A percentile compares a stretch with the other conserved stretches of the same genome.
phyloP scores from a whole-genome alignment of 345 rosid genomes.

The Eucalyptus polyanthemos region DNA sequence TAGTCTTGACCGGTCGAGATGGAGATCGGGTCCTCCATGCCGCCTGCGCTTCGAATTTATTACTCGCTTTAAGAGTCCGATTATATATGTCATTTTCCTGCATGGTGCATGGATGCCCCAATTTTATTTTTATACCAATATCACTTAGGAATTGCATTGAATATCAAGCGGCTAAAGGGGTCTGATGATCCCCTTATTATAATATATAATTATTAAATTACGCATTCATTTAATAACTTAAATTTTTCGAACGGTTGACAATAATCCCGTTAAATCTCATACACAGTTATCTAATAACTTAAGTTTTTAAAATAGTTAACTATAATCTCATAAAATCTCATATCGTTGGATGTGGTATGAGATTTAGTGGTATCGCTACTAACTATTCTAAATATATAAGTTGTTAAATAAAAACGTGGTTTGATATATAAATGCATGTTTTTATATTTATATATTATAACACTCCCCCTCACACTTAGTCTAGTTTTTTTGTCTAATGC shows the following conservation, averaged over 20 bases:
- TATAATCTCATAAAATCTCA: fast-evolving
- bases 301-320: fast-evolving
- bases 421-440: too few species aligned
- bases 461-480: too few species aligned
- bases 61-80: background rate
- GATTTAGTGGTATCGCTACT: too few species aligned
- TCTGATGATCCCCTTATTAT: fast-evolving
- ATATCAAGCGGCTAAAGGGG: background rate
- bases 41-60: background rate
- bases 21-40: background rate
- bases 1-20: background rate
- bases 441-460: too few species aligned
- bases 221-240: too few species aligned
- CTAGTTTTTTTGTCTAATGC: fast-evolving
- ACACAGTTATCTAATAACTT: fast-evolving
- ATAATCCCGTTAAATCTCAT: too few species aligned
- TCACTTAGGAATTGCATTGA: background rate
- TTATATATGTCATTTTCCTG: background rate
- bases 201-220: too few species aligned
- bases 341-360: fast-evolving
- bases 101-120: background rate
- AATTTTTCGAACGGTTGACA: too few species aligned
- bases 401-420: too few species aligned
- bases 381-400: too few species aligned
- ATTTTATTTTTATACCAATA: background rate